phyloP scores from a whole-genome alignment of 75 land plant species.

The Cryptomeria japonica region DNA sequence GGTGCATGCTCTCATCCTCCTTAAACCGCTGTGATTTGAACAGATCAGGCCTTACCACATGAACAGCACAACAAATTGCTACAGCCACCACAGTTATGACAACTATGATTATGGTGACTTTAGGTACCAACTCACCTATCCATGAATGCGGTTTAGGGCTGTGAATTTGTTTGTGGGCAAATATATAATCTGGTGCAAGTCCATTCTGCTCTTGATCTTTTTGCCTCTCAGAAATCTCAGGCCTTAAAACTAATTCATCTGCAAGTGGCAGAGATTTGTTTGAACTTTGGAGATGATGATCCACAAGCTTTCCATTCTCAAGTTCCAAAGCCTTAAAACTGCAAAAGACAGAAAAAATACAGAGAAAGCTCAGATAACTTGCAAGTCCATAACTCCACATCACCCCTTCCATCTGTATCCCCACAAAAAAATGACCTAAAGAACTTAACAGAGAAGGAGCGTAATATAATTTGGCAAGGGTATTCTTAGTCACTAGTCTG shows the following conservation, averaged over 20 bases:
- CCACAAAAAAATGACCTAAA: not conserved
- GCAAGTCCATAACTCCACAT: not conserved
- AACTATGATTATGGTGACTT: not conserved
- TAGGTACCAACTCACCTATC: not conserved
- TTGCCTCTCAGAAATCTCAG: not conserved
- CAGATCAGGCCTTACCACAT: not conserved
- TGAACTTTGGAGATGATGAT: not conserved
- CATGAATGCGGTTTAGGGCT: not conserved
- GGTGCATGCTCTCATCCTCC: not conserved
- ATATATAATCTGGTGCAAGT: not conserved
- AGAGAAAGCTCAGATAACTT: not conserved
- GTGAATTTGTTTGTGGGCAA: not conserved
- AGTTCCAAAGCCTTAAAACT: not conserved
- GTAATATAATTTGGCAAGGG: not conserved
- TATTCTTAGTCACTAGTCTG: not conserved
- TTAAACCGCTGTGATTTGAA: not conserved
- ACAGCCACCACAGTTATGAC: conserved; percentile 5
- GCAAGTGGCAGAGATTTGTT: not conserved
- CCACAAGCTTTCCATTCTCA: not conserved
- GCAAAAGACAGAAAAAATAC: not conserved
- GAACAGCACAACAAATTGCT: not conserved
- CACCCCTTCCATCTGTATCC: not conserved
- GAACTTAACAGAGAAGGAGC: not conserved
- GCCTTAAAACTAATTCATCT: not conserved
- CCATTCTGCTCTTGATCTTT: not conserved